Evolutionary conservation across 192 early-diverging fungal genomes (phyloP), one percentile per base, ranked within the genome.

Genomic region (Backusella mclennaniae): DNA sequence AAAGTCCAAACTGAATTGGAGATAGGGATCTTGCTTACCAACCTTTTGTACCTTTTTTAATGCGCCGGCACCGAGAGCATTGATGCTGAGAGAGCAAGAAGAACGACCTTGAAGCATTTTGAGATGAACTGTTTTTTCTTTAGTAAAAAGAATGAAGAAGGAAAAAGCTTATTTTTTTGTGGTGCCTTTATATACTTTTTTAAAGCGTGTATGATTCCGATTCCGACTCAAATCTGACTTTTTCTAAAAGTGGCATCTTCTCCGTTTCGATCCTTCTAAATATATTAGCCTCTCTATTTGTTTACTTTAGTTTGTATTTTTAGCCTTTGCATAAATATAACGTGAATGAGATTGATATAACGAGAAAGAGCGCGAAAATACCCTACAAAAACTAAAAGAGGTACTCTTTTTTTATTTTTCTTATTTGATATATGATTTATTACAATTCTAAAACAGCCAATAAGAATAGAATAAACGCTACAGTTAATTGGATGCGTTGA

Each of bases 11-110:
- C 79, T 74, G 78, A 87, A 82, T 73, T 84, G 85, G 42, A 84
- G 26, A 49, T 81, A 87, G 52, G 85, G 85, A 42, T 87, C 85
- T 53, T 87, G 83, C 81, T 84, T 87, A 78, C 85, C 85, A 29
- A 63, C 26, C 23, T 26, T 63, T 63, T 63, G 56, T 12, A 63
- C 56, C 56, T 63, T 63, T 12, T 63, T 63, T 63, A 63, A 63
- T 23, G 21, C 0, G 12, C 23, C 56, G n/a, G 56, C 56, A 26
- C 23, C 21, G 26, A 63, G 56, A 23, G n/a, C 56, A 63, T 63
- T 63, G 21, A 63, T 63, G n/a, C 23, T 29, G 26, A 63, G 56
- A 63, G 56, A 63, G 8, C 56, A 63, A 63, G 56, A 63, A 26
- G 56, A 63, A 29, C 53, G 53, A 59, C 56, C 56, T 23, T 63